These are phyloP conservation scores for Juglanconis sp. DNA, from an alignment of 2,329 filamentous ascomycete species.

Conservation along the genomic window DNA sequence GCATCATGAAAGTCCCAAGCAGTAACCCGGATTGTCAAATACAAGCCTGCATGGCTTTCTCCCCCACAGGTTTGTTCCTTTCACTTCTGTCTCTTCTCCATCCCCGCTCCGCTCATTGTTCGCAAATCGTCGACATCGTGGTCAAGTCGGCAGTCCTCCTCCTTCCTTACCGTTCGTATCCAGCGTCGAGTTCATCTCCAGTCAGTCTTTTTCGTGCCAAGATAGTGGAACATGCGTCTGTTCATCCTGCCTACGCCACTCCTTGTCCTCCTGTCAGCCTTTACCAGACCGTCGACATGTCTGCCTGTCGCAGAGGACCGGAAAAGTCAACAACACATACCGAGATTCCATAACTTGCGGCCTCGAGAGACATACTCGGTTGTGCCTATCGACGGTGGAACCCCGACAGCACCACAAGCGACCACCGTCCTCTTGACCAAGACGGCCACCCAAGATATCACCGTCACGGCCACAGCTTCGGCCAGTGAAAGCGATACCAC, in stretches of 20 bases:
- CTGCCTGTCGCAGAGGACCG: conserved; percentile 4
- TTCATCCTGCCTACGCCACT: conserved; percentile 8
- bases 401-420: background rate
- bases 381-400: conserved; percentile 17
- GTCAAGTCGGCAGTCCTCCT: no score
- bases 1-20: background rate
- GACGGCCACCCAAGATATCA: conserved; percentile 1
- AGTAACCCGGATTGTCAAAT: background rate
- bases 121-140: no score
- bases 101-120: no score
- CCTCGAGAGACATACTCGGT: conserved; percentile 16
- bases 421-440: conserved; percentile 4
- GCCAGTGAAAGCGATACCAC: background rate
- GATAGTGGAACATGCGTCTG: conserved; percentile 6
- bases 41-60: background rate
- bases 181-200: background rate
- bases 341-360: conserved; percentile 6
- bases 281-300: conserved; percentile 1
- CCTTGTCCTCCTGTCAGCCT: conserved; percentile 8
- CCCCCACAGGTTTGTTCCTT: no score
- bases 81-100: no score
- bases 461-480: conserved; percentile 1
- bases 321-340: background rate
- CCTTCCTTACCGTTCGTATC: no score
- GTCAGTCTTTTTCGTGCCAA: conserved; percentile 1